Conservation (phyloP, 768 basidiomycete species). For the Mycena chlorophos region DNA sequence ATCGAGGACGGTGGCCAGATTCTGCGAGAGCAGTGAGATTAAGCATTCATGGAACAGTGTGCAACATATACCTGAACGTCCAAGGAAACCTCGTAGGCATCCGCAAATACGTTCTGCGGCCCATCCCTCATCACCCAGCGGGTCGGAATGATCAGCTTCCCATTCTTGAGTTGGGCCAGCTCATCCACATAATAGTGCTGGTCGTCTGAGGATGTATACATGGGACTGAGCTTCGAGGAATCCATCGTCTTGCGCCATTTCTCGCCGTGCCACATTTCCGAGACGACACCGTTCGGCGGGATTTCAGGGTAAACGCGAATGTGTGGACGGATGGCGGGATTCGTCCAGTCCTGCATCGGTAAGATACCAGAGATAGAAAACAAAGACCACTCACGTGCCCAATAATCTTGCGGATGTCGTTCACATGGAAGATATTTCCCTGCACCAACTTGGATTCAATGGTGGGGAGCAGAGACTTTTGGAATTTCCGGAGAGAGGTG, state of each 20-base stretch:
- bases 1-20: too few relatives aligned
- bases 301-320: slow-evolving; percentile 22
- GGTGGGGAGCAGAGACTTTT: slow-evolving; percentile 6
- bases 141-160: slow-evolving; percentile 5
- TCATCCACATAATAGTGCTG: slow-evolving; percentile 13
- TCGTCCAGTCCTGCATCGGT: slow-evolving; percentile 20
- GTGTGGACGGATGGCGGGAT: slow-evolving; percentile 15
- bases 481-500: slow-evolving; percentile 13
- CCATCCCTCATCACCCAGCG: not conserved
- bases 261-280: slow-evolving; percentile 19
- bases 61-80: too few relatives aligned
- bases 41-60: too few relatives aligned
- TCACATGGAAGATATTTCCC: slow-evolving; percentile 25
- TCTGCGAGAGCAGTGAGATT: too few relatives aligned
- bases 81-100: too few relatives aligned
- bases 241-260: slow-evolving; percentile 28
- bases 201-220: not conserved
- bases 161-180: not conserved
- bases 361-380: not conserved
- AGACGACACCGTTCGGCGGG: slow-evolving; percentile 9
- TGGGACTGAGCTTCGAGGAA: slow-evolving; percentile 23
- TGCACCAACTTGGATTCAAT: slow-evolving; percentile 5
- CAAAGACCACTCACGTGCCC: slow-evolving; percentile 4
- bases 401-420: slow-evolving; percentile 19
- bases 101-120: not conserved